Evolutionary conservation across 2,329 filamentous ascomycete genomes (phyloP).

Genomic region (Fusarium neocosmosporiellum): DNA sequence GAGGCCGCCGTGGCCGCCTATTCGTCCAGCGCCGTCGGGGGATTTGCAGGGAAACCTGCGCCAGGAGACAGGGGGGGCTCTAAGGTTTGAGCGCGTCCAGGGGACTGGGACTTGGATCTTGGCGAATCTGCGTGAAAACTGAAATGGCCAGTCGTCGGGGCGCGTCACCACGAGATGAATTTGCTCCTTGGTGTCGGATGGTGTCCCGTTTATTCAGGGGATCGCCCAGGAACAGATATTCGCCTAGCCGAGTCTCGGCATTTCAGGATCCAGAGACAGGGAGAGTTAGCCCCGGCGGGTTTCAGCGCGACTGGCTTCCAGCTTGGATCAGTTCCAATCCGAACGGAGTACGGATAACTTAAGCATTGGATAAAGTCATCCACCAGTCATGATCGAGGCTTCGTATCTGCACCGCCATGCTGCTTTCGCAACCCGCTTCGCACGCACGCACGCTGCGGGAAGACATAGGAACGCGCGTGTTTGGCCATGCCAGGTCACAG

Average conservation of each 20-base stretch:
- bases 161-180: background rate
- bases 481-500: constrained; percentile 38
- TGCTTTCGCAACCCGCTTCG: constrained; percentile 29
- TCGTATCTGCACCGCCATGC: constrained; percentile 31
- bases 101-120: constrained; percentile 23
- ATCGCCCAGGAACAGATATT: constrained; percentile 21
- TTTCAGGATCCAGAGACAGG: constrained; percentile 29
- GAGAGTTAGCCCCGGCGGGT: constrained; percentile 6
- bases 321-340: background rate
- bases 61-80: constrained; percentile 27
- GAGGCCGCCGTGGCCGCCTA: constrained; percentile 14
- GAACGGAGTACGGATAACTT: background rate
- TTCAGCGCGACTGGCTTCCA: constrained; percentile 12
- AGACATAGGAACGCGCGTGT: constrained; percentile 25
- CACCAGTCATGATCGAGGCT: constrained; percentile 17
- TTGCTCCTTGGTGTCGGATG: background rate
- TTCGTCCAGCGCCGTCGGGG: constrained; percentile 30
- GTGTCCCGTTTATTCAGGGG: constrained; percentile 25
- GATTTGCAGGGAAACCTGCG: constrained; percentile 30
- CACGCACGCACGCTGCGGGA: constrained; percentile 10
- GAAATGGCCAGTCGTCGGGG: constrained; percentile 7
- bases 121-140: constrained; percentile 18
- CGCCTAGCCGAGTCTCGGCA: constrained; percentile 25
- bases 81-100: constrained; percentile 32
- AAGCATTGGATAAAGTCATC: background rate